Evolutionary conservation across 305 asterid species (phyloP).

Genomic region (Stenogyne calaminthoides): DNA sequence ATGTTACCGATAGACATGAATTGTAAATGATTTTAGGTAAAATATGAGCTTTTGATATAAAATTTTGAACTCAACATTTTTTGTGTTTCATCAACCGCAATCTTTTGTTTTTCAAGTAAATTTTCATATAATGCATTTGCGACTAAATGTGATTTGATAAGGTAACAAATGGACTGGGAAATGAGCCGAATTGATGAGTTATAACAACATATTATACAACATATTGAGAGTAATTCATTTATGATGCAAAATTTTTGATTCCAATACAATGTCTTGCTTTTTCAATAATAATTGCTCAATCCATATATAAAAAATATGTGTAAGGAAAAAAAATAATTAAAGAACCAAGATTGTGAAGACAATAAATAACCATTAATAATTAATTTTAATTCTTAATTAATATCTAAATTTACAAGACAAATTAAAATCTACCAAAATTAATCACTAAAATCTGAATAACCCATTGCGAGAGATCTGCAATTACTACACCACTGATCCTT

Average conservation of each 20-base stretch:
- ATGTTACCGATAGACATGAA: neutral
- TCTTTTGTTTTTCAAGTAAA: too few species aligned
- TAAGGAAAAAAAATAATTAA: neutral
- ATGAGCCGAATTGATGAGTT: too few species aligned
- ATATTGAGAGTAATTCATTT: too few species aligned
- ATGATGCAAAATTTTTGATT: neutral
- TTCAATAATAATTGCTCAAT: neutral
- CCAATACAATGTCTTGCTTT: neutral
- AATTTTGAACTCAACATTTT: neutral
- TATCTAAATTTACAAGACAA: constrained; percentile 26
- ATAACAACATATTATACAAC: too few species aligned
- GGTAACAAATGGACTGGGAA: too few species aligned
- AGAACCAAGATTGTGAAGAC: neutral
- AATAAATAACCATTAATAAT: neutral
- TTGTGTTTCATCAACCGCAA: too few species aligned
- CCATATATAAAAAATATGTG: neutral
- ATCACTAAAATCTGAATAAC: constrained; percentile 43
- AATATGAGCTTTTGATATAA: neutral
- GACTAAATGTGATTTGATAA: too few species aligned
- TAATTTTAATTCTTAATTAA: constrained; percentile 15
- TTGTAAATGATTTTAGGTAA: too few species aligned
- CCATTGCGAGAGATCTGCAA: constrained; percentile 52
- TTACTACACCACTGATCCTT: constrained; percentile 51
- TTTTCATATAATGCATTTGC: too few species aligned
- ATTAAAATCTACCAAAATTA: constrained; percentile 15